Percentiles rank a stretch among this genome's conserved stretches.
phyloP scores from a whole-genome alignment of 441 rosid species.

The Corymbia calophylla region DNA sequence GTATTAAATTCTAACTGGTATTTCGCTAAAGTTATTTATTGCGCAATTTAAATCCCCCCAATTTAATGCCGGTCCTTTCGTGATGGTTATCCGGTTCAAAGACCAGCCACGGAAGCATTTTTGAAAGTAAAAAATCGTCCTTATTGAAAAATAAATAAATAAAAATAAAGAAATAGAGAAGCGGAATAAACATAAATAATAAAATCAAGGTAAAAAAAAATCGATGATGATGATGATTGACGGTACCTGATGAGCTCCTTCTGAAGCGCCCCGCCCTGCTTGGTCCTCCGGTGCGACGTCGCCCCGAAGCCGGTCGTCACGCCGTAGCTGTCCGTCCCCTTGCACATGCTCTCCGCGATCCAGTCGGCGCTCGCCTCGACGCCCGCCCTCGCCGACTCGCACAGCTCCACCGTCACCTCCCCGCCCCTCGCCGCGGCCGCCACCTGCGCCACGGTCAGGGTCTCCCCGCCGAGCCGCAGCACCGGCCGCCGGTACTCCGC shows the following conservation, averaged over 20 bases:
- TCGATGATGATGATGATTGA: constrained; percentile 14
- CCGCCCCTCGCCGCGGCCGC: constrained; percentile 30
- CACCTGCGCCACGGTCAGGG: constrained; percentile 43
- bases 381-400: constrained; percentile 34
- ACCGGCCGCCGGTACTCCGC: constrained; percentile 20
- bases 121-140: neutral
- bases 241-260: constrained; percentile 51
- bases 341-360: constrained; percentile 46
- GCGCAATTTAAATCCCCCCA: neutral
- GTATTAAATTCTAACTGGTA: neutral
- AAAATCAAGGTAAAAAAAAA: neutral
- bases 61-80: neutral
- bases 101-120: neutral
- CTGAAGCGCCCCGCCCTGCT: constrained; percentile 45
- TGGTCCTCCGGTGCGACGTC: constrained; percentile 53
- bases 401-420: constrained; percentile 33
- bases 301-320: constrained; percentile 63
- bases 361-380: constrained; percentile 49
- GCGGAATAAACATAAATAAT: neutral
- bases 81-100: neutral
- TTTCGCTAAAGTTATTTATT: neutral
- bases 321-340: constrained; percentile 50
- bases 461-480: constrained; percentile 38
- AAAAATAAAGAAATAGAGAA: neutral
- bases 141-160: neutral